phyloP scores from a whole-genome alignment of 495 filamentous ascomycete species.

The Gamarada debralockiae region DNA sequence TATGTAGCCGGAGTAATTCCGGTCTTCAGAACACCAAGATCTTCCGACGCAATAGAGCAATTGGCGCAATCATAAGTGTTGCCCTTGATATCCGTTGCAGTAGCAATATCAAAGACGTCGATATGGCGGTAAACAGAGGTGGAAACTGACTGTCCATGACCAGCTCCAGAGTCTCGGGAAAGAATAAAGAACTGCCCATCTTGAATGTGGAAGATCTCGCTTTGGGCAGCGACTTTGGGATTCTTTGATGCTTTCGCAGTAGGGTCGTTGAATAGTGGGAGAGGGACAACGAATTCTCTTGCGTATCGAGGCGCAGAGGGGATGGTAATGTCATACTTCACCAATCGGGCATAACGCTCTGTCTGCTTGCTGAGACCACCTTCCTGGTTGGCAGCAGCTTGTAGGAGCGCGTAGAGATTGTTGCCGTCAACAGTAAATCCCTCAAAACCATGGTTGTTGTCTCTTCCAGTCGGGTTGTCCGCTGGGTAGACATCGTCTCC shows the following conservation, averaged over 20 bases:
- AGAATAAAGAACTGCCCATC: constrained; percentile 66
- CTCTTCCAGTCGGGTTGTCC: constrained; percentile 59
- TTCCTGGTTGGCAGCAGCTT: constrained; percentile 28
- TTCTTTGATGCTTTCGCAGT: constrained; percentile 26
- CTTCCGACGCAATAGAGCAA: constrained; percentile 46
- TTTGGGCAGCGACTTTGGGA: constrained; percentile 57
- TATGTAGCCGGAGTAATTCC: constrained; percentile 60
- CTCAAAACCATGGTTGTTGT: constrained; percentile 79
- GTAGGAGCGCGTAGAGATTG: constrained; percentile 63
- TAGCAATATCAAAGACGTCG: constrained; percentile 65
- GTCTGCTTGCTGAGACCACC: constrained; percentile 48
- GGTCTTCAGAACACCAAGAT: constrained; percentile 47
- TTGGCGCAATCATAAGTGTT: constrained; percentile 33
- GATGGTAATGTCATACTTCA: constrained; percentile 53
- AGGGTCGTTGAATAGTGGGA: constrained; percentile 54
- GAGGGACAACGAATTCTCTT: constrained; percentile 64
- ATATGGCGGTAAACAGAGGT: constrained; percentile 65
- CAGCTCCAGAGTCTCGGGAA: constrained; percentile 59
- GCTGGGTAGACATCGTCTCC: constrained; percentile 33
- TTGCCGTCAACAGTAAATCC: constrained; percentile 67
- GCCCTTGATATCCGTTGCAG: constrained; percentile 64
- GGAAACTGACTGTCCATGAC: constrained; percentile 50
- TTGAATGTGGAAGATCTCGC: constrained; percentile 65
- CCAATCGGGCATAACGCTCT: constrained; percentile 47
- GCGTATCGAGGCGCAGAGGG: constrained; percentile 36